Conservation (phyloP, 2,329 filamentous ascomycete genomes). For the Xylariaceae sp. region DNA sequence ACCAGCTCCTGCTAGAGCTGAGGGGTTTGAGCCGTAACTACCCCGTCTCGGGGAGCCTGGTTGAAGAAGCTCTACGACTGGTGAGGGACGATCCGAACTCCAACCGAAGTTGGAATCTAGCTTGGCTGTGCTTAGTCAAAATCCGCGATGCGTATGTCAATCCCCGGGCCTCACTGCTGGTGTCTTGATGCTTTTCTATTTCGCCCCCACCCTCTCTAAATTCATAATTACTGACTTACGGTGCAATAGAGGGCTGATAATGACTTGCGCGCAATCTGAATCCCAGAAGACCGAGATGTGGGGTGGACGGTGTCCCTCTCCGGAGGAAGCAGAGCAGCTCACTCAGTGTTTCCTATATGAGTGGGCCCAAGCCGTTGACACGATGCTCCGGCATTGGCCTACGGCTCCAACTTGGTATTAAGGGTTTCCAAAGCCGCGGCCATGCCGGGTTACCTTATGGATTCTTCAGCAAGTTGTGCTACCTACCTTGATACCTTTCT, state of each 20-base stretch:
- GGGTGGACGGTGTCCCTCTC: slow-evolving; percentile 63
- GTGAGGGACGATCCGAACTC: slow-evolving; percentile 70
- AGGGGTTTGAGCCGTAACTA: slow-evolving; percentile 71
- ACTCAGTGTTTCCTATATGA: slow-evolving; percentile 68
- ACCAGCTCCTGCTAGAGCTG: slow-evolving; percentile 74
- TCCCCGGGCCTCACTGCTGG: neutral
- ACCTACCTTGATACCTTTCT: no score
- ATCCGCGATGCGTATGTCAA: slow-evolving; percentile 67
- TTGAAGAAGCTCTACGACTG: slow-evolving; percentile 69
- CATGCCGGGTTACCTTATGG: neutral
- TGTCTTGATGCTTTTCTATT: no score
- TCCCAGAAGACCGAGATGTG: slow-evolving; percentile 73
- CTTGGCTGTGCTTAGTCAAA: slow-evolving; percentile 73
- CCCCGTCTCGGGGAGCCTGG: slow-evolving; percentile 69
- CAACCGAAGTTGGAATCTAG: slow-evolving; percentile 77
- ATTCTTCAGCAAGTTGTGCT: no score
- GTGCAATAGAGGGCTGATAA: slow-evolving; percentile 60
- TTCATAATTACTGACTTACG: neutral
- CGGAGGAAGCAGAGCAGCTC: slow-evolving; percentile 64
- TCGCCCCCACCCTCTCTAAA: neutral
- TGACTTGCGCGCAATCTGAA: slow-evolving; percentile 66
- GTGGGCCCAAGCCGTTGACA: slow-evolving; percentile 69
- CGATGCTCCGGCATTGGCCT: slow-evolving; percentile 74
- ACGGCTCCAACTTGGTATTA: slow-evolving; percentile 63
- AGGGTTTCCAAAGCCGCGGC: slow-evolving; percentile 9